Evolutionary conservation across 768 basidiomycete species (phyloP), one percentile per base, ranked within the genome.

Genomic region (Hygrophorus pudorinus): DNA sequence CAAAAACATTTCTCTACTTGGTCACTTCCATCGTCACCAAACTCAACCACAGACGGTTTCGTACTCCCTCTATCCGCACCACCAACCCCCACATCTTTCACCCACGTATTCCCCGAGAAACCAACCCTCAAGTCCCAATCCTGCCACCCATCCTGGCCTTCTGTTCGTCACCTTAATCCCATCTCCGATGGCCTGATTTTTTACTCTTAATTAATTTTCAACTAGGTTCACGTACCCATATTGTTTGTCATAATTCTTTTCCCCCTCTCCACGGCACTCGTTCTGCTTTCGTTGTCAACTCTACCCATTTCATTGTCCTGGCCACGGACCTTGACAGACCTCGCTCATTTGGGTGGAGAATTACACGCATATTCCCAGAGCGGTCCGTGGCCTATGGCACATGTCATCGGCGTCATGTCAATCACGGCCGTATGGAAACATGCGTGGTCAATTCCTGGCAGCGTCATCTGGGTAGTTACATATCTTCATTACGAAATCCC

Each of bases 371-470:
- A 90, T 59, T 78, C 84, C 7, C 81, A 81, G 58, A 80, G 79
- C 47, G 84, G 85, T 9, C 52, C 66, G 24, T 67, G 63, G 2
- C 75, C 82, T 14, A 67, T 78, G 42, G 72, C 73, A 6, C 93
- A 94, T 63, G 86, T 94, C 42, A 60, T 93, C 34, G 78, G 72
- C 18, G 89, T 92, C 40, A 72, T 97, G 54, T 79, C 84, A 31
- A 71, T 92, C 11, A 81, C 85, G 13, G 87, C 88, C 3, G 67
- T 90, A 21, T 97, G 91, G 90, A 96, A 92, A 64, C 93, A 97
- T 60, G 90, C 92, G 3, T 97, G 92, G 93, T 92, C 88, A 48
- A 77, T 97, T 46, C 93, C 93, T 7, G 93, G 93, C 5, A 91
- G 88, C 52, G 90, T 94, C 38, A 72, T 94, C 39, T 82, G 92